Evolutionary conservation across 179 eudicot genomes (phyloP), one percentile per base, ranked within the genome.

Genomic region (Sideroxylon spinosum): DNA sequence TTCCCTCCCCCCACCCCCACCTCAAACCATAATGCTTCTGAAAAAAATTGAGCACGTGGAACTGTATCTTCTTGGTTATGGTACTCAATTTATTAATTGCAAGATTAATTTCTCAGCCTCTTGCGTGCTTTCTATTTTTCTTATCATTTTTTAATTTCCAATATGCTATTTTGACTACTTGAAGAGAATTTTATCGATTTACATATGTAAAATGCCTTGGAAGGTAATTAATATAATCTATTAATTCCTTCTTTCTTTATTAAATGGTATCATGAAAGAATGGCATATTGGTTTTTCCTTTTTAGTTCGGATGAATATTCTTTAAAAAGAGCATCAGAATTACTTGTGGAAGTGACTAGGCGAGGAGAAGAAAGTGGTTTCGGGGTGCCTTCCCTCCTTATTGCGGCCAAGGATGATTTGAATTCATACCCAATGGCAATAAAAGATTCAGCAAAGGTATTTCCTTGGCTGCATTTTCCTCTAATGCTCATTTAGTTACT

Each of bases 341-440:
- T 89, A 83, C 89, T 89, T 1, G 62, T 68, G 68, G 77, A 69
- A 74, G 89, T 87, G 12, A 83, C 92, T 61, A 82, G 86, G 78
- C 79, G 64, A 48, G 90, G 89, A 67, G 92, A 89, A 83, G 85
- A 84, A 70, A 89, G 76, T 83, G 92, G 92, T 70, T 89, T 75
- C 52, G 81, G 71, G 67, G 82, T 87, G 75, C 92, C 90, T 78
- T 87, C 87, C 78, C 88, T 87, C 70, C 80, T 89, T 19, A 71
- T 89, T 78, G 88, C 88, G 19, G 86, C 92, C 50, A 87, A 89
- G 80, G 77, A 87, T 82, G 92, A 89, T 71, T 75, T 87, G 22
- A 84, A 77, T 59, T 74, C 89, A 64, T 83, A 82, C 79, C 87
- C 84, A 66, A 80, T 80, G 82, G 81, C 80, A 70, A 74, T 84